Percentiles rank a stretch among this genome's conserved stretches.
Evolutionary conservation across 1,139 yeast genomes (phyloP).

Genomic region (Diutina catenulata): DNA sequence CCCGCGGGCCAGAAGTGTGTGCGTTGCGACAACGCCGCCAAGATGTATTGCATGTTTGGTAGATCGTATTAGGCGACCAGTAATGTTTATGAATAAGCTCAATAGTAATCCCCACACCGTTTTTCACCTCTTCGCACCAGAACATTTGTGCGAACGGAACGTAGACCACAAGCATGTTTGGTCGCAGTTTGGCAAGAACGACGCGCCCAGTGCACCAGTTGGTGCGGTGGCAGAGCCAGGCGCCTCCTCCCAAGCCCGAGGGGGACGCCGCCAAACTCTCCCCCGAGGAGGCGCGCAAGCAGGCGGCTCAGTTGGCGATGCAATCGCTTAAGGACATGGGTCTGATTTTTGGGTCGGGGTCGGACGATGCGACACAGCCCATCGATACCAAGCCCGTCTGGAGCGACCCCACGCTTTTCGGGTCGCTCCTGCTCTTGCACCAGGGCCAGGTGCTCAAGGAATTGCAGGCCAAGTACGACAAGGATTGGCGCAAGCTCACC

Average conservation of each 20-base stretch:
- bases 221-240: not conserved
- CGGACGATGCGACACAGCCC: conserved; percentile 33
- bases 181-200: not conserved
- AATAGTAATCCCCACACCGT: not conserved
- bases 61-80: conserved; percentile 57
- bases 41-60: conserved; percentile 86
- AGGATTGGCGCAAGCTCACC: conserved; percentile 38
- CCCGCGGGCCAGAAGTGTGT: conserved; percentile 77
- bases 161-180: not conserved
- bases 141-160: not conserved
- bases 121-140: not conserved
- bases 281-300: conserved; percentile 11
- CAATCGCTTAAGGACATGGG: conserved; percentile 34
- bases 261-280: conserved; percentile 7
- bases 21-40: conserved; percentile 65
- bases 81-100: not conserved
- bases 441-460: conserved; percentile 48
- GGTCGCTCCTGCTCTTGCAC: conserved; percentile 35
- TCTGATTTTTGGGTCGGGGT: conserved; percentile 20
- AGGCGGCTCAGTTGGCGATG: conserved; percentile 31
- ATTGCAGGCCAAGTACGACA: conserved; percentile 38
- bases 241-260: not conserved
- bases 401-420: conserved; percentile 34
- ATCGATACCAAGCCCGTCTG: conserved; percentile 43
- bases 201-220: not conserved